phyloP scores from a whole-genome alignment of 2,329 filamentous ascomycete species.

The Cladosporium sp. region DNA sequence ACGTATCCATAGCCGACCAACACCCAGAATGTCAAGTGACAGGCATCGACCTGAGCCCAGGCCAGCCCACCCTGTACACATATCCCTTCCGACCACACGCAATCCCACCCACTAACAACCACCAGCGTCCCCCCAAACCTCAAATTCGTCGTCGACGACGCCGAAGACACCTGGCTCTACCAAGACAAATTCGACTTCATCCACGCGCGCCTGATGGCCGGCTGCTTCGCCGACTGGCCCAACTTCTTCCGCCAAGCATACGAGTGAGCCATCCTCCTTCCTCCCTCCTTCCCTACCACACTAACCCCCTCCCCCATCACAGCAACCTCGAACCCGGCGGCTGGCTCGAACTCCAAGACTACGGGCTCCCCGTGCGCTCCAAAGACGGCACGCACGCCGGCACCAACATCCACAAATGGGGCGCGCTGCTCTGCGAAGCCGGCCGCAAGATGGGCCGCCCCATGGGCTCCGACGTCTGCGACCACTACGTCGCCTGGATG shows the following conservation, averaged over 20 bases:
- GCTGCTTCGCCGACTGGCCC: constrained; percentile 49
- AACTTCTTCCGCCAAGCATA: constrained; percentile 45
- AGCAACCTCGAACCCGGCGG: constrained; percentile 45
- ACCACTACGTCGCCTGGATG: constrained; percentile 35
- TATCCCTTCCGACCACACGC: not conserved
- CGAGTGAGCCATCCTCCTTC: constrained; percentile 25
- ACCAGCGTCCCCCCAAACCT: constrained; percentile 52
- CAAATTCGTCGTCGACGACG: constrained; percentile 58
- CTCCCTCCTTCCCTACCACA: too few species aligned
- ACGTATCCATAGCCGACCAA: constrained; percentile 30
- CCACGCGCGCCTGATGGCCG: constrained; percentile 46
- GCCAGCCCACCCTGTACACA: constrained; percentile 40
- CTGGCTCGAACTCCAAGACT: constrained; percentile 47
- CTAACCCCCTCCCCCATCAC: constrained; percentile 13
- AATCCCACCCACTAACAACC: not conserved
- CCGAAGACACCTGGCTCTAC: constrained; percentile 54
- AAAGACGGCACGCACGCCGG: constrained; percentile 31
- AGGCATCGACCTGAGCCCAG: constrained; percentile 45
- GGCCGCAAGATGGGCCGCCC: constrained; percentile 37
- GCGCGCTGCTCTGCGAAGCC: constrained; percentile 32
- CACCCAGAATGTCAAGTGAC: constrained; percentile 37
- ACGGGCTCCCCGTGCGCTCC: constrained; percentile 36
- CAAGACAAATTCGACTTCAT: constrained; percentile 51
- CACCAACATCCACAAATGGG: constrained; percentile 30
- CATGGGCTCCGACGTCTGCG: constrained; percentile 33